phyloP scores from a whole-genome alignment of 2,329 filamentous ascomycete species.

The Sporothrix globosa region DNA sequence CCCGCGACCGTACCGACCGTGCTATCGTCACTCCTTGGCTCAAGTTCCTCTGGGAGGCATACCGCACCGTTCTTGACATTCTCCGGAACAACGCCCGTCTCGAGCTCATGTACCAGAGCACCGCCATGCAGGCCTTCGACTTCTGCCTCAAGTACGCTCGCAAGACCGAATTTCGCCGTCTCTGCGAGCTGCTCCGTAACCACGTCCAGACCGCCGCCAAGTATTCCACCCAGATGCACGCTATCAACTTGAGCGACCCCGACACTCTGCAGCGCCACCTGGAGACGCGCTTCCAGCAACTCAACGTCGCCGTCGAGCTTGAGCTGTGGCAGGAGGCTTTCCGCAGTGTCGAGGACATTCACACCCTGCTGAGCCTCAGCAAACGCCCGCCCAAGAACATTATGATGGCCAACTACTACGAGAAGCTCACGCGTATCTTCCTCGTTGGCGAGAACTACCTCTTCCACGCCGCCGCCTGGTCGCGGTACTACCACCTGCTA shows the following conservation, averaged over 20 bases:
- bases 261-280: slow-evolving; percentile 97
- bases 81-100: slow-evolving; percentile 98
- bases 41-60: slow-evolving; percentile 99
- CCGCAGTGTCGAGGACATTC: slow-evolving; percentile 98
- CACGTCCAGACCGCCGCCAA: slow-evolving; percentile 99
- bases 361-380: slow-evolving; percentile 94
- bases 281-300: slow-evolving; percentile 96
- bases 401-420: slow-evolving; percentile 99
- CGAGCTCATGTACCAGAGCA: slow-evolving; percentile 97
- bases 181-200: slow-evolving; percentile 97
- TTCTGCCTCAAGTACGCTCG: slow-evolving; percentile 98
- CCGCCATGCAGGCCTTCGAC: slow-evolving; percentile 96
- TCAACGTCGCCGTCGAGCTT: slow-evolving; percentile 96
- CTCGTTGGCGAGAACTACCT: slow-evolving; percentile 99
- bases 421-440: slow-evolving; percentile 98
- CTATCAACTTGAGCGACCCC: slow-evolving; percentile 96
- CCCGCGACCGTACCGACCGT: slow-evolving; percentile 93
- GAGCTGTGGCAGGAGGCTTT: slow-evolving; percentile 99
- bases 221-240: slow-evolving; percentile 98
- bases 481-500: slow-evolving; percentile 93
- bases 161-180: slow-evolving; percentile 98
- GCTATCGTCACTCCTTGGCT: slow-evolving; percentile 99
- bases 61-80: slow-evolving; percentile 96
- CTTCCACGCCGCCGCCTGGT: slow-evolving; percentile 98
- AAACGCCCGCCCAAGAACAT: slow-evolving; percentile 98